These are phyloP conservation scores for Colletotrichum siamense DNA, from an alignment of 2,329 filamentous ascomycete species.

Conservation along the genomic window DNA sequence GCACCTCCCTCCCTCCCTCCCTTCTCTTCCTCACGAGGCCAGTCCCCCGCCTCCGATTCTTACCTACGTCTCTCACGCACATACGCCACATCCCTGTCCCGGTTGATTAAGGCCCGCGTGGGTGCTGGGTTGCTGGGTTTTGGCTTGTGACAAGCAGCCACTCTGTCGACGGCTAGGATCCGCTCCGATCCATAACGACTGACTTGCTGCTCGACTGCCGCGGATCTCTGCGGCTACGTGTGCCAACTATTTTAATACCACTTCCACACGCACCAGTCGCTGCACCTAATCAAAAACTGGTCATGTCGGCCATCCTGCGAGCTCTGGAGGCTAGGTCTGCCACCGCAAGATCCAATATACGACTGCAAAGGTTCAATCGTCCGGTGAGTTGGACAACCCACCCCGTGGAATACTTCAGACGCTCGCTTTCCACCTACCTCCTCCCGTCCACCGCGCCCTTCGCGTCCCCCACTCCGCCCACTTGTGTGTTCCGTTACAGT, in stretches of 20 bases:
- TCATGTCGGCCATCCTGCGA: slow-evolving; percentile 24
- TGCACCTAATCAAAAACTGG: slow-evolving; percentile 1
- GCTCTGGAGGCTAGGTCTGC: slow-evolving; percentile 25
- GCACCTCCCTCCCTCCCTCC: not conserved
- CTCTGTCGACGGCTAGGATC: not conserved
- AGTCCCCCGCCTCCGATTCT: not conserved
- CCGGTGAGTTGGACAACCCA: not conserved
- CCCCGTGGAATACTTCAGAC: not conserved
- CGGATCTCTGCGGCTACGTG: slow-evolving; percentile 21
- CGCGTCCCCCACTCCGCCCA: not conserved
- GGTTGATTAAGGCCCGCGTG: slow-evolving; percentile 13
- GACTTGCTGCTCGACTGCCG: slow-evolving; percentile 10
- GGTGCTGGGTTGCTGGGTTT: slow-evolving; percentile 3
- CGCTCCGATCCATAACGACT: slow-evolving; percentile 15
- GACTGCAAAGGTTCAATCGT: slow-evolving; percentile 1
- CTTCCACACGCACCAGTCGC: slow-evolving; percentile 3
- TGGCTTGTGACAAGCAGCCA: slow-evolving; percentile 22
- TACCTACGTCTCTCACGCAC: not conserved
- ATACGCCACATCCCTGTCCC: not conserved
- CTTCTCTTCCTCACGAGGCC: not conserved
- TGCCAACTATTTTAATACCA: slow-evolving; percentile 16
- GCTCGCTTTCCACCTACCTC: not conserved
- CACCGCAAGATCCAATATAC: slow-evolving; percentile 6
- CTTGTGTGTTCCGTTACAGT: not conserved
- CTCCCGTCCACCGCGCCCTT: not conserved